Percentiles rank a stretch among this genome's conserved stretches.
Conservation (phyloP, 305 asterid genomes). For the Fraxinus paxiana region DNA sequence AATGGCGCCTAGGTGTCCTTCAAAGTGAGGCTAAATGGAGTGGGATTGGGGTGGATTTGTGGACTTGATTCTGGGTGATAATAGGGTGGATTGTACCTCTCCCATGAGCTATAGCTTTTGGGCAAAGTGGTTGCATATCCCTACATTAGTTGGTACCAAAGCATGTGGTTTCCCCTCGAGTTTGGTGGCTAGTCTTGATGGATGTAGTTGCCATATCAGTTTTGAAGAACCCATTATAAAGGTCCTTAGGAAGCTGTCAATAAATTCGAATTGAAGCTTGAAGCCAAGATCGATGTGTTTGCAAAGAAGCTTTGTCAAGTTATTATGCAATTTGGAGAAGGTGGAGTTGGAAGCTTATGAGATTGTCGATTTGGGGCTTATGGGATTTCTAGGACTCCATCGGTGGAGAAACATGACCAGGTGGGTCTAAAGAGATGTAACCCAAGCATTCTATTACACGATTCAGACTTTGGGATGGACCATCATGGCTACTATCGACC, state of each 20-base stretch:
- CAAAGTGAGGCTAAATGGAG: background rate
- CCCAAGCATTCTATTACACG: background rate
- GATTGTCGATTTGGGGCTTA: background rate
- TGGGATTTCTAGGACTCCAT: background rate
- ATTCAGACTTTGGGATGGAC: background rate
- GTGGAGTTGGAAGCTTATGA: background rate
- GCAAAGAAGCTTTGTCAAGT: background rate
- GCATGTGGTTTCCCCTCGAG: background rate
- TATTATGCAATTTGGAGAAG: background rate
- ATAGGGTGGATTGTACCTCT: background rate
- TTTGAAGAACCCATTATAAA: background rate
- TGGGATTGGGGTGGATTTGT: background rate
- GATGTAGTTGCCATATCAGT: background rate
- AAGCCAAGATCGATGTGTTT: background rate
- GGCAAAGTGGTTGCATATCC: background rate
- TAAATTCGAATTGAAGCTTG: background rate
- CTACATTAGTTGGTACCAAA: background rate
- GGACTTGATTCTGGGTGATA: background rate
- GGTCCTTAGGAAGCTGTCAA: background rate
- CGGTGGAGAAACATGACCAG: background rate
- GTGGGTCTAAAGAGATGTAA: background rate
- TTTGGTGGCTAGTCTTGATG: background rate
- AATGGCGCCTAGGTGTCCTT: background rate
- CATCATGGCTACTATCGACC: background rate
- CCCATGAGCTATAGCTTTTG: background rate